Evolutionary conservation across 2,329 filamentous ascomycete species (phyloP).

Genomic region (Trichoderma koningii): DNA sequence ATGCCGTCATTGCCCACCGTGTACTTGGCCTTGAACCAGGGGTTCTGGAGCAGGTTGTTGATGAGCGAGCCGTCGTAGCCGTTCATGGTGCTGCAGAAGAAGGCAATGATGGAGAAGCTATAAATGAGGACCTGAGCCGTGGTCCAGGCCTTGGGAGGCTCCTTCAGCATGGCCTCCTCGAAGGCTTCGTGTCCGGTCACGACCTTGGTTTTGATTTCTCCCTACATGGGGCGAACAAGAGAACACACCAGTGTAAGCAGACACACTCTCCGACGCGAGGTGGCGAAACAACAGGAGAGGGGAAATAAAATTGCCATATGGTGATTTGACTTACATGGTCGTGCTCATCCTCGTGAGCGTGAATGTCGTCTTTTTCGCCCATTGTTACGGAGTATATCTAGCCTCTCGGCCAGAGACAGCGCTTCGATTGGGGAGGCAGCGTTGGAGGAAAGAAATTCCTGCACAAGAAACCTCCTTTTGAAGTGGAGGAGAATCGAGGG

Average conservation of each 20-base stretch:
- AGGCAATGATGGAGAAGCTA: constrained; percentile 48
- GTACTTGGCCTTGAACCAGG: constrained; percentile 45
- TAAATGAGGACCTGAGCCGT: constrained; percentile 46
- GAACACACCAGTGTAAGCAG: background rate
- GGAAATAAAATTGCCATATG: background rate
- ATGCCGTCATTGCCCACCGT: constrained; percentile 47
- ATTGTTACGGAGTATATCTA: constrained; percentile 14
- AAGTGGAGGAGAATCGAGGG: background rate
- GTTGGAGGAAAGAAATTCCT: background rate
- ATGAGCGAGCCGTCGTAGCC: constrained; percentile 55
- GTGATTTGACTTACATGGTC: constrained; percentile 17
- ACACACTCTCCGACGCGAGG: background rate
- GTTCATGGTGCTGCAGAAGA: constrained; percentile 53
- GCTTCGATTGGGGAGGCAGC: background rate
- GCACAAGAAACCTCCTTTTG: background rate
- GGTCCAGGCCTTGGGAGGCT: constrained; percentile 49
- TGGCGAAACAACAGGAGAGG: background rate
- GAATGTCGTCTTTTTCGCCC: constrained; percentile 19
- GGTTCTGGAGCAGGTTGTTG: constrained; percentile 51
- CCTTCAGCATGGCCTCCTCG: constrained; percentile 59
- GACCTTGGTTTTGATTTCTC: constrained; percentile 27
- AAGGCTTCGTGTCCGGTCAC: constrained; percentile 31
- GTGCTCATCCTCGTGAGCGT: constrained; percentile 7
- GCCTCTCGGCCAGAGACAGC: constrained; percentile 10
- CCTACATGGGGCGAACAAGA: background rate